These are phyloP conservation scores for Pseudonitzschia multiseries DNA, from an alignment of 108 stramenopile genomes.

Conservation along the genomic window DNA sequence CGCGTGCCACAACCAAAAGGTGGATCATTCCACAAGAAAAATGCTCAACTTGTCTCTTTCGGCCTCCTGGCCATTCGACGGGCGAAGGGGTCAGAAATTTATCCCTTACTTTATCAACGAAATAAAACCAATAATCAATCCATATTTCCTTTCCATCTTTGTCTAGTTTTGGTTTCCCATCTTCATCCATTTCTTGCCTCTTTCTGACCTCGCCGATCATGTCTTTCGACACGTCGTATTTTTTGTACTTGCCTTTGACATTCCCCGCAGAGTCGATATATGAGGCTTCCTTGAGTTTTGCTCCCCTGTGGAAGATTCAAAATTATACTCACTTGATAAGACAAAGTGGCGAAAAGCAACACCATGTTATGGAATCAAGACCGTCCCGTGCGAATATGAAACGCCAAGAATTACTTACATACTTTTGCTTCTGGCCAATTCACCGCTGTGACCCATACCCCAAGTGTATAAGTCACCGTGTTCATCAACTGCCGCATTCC, in stretches of 20 bases:
- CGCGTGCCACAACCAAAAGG: conserved; percentile 71
- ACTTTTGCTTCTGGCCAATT: conserved; percentile 30
- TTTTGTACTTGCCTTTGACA: neutral
- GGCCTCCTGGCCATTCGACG: conserved; percentile 23
- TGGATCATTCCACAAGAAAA: conserved; percentile 86
- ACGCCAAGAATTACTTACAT: conserved; percentile 27
- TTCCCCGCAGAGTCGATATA: conserved; percentile 18
- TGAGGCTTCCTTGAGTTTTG: neutral
- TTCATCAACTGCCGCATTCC: conserved; percentile 62
- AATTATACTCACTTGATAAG: neutral
- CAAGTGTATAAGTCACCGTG: conserved; percentile 63
- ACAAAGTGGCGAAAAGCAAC: neutral
- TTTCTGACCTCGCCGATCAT: conserved; percentile 11
- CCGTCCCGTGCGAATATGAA: too few relatives aligned
- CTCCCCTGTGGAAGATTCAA: conserved; percentile 4
- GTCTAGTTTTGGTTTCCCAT: conserved; percentile 6
- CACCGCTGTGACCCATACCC: conserved; percentile 45
- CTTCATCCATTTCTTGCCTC: neutral
- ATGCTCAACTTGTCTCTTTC: conserved; percentile 37
- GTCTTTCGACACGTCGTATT: conserved; percentile 20
- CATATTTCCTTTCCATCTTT: neutral
- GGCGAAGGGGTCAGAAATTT: conserved; percentile 39
- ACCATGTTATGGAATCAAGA: too few relatives aligned
- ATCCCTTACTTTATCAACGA: neutral
- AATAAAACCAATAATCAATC: neutral